Evolutionary conservation across 768 basidiomycete genomes (phyloP).

Genomic region (Clavulina sp.): DNA sequence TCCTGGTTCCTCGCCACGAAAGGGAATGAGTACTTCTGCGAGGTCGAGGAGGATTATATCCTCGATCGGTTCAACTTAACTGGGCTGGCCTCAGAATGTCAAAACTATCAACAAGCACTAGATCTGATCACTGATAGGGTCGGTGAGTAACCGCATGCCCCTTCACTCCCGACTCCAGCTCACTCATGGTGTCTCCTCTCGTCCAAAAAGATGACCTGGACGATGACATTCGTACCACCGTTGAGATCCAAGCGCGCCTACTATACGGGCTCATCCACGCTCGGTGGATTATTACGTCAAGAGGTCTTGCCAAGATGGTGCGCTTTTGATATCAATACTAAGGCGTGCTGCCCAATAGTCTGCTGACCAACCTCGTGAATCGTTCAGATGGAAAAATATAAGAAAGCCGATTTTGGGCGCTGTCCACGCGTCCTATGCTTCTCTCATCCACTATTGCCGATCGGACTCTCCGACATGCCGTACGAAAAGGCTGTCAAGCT

Average conservation of each 20-base stretch:
- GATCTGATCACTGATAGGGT: slow-evolving; percentile 93
- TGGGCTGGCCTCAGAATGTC: slow-evolving; percentile 87
- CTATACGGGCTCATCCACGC: slow-evolving; percentile 95
- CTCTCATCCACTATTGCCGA: slow-evolving; percentile 84
- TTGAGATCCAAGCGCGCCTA: slow-evolving; percentile 85
- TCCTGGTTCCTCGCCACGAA: slow-evolving; percentile 95
- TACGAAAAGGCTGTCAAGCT: slow-evolving; percentile 99
- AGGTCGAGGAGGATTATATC: slow-evolving; percentile 98
- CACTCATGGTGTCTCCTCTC: neutral
- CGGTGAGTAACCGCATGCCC: slow-evolving; percentile 31
- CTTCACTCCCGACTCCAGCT: neutral
- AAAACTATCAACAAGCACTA: slow-evolving; percentile 84
- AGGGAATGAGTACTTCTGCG: slow-evolving; percentile 98
- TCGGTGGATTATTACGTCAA: slow-evolving; percentile 87
- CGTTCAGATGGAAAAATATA: slow-evolving; percentile 74
- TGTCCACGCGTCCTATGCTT: slow-evolving; percentile 96
- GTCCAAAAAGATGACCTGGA: slow-evolving; percentile 79
- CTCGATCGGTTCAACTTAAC: slow-evolving; percentile 96
- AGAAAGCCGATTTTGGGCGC: slow-evolving; percentile 93
- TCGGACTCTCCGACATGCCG: slow-evolving; percentile 91
- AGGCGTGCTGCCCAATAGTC: neutral
- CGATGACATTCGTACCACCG: slow-evolving; percentile 77
- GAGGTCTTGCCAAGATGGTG: slow-evolving; percentile 93
- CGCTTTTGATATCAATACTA: slow-evolving; percentile 5
- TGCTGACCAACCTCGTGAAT: neutral